phyloP scores from a whole-genome alignment of 345 rosid genomes.

The Sisymbrium altissimum region DNA sequence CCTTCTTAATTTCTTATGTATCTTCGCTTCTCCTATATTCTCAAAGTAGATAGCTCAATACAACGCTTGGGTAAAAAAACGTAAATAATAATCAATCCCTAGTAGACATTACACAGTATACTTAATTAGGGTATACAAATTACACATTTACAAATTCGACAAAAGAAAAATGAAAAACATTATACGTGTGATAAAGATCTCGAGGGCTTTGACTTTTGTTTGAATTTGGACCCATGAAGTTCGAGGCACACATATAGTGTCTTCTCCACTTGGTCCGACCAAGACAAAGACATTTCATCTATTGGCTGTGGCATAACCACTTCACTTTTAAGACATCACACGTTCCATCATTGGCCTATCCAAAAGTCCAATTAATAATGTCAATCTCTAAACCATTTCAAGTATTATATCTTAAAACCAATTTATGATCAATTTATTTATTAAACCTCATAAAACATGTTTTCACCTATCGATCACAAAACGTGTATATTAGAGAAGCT shows the following conservation, averaged over 20 bases:
- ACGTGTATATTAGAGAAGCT: neutral
- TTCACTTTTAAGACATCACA: conserved; percentile 30
- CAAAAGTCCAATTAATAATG: conserved; percentile 21
- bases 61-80: neutral
- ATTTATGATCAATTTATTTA: neutral
- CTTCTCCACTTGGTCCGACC: conserved; percentile 35
- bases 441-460: neutral
- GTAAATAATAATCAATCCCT: too few species aligned
- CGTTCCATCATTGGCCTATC: conserved; percentile 19
- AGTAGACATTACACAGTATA: neutral
- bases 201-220: conserved; percentile 33
- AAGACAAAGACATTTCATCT: conserved; percentile 29
- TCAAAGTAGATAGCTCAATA: neutral
- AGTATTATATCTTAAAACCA: neutral
- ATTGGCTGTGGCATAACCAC: conserved; percentile 33
- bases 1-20: neutral
- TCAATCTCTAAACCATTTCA: neutral
- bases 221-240: conserved; percentile 19
- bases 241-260: conserved; percentile 26
- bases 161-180: neutral
- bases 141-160: neutral
- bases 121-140: neutral
- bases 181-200: neutral
- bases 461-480: conserved; percentile 3
- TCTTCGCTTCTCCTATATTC: neutral